Evolutionary conservation across 2,329 filamentous ascomycete genomes (phyloP).

Genomic region (Fusarium neocosmosporiellum): DNA sequence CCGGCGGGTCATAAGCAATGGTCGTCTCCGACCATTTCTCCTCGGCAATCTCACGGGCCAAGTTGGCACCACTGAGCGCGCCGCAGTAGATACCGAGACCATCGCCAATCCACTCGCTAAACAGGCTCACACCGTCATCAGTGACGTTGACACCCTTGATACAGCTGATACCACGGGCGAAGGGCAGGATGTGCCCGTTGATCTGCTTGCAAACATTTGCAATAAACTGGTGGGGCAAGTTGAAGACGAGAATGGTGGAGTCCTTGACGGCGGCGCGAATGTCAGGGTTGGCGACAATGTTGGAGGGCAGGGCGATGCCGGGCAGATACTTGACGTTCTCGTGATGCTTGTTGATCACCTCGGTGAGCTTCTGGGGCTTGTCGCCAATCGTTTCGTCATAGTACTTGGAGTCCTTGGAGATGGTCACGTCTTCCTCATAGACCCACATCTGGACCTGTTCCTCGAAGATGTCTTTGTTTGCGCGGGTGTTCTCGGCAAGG

Average conservation of each 20-base stretch:
- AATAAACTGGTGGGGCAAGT: conserved; percentile 97
- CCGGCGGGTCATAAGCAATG: conserved; percentile 93
- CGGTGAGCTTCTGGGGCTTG: conserved; percentile 85
- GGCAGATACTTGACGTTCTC: conserved; percentile 99
- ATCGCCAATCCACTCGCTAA: conserved; percentile 94
- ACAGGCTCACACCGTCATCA: conserved; percentile 85
- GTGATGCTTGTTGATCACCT: conserved; percentile 89
- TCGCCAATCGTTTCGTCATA: conserved; percentile 73
- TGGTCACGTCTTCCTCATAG: conserved; percentile 87
- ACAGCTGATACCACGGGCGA: conserved; percentile 92
- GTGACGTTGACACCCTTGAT: conserved; percentile 98
- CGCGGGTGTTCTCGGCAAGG: conserved; percentile 88
- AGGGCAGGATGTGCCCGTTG: conserved; percentile 89
- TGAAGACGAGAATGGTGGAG: conserved; percentile 93
- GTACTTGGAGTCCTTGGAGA: conserved; percentile 77
- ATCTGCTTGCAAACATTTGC: conserved; percentile 85
- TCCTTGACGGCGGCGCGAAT: conserved; percentile 82
- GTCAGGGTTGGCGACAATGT: conserved; percentile 86
- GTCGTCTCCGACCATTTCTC: conserved; percentile 99
- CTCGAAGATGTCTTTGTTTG: conserved; percentile 84
- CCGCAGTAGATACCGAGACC: conserved; percentile 96
- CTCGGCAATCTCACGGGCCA: conserved; percentile 91
- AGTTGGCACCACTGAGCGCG: conserved; percentile 94
- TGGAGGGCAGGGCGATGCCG: conserved; percentile 83
- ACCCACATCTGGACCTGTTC: conserved; percentile 98